phyloP scores from a whole-genome alignment of 1,284 basidiomycete species.

The Cryptococcus jaspeensis region DNA sequence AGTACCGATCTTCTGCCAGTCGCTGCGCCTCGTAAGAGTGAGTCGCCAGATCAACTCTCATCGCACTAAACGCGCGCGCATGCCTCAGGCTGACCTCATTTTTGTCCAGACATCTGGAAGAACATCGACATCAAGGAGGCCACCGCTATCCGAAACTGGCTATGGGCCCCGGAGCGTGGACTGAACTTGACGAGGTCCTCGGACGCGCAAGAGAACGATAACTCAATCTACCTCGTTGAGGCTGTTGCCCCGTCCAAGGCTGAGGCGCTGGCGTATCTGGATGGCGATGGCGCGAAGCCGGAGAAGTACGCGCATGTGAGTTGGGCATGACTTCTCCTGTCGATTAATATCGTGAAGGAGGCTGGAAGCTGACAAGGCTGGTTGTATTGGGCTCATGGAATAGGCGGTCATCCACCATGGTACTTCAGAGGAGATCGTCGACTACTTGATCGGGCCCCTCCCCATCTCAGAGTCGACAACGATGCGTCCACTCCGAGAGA shows the following conservation, averaged over 20 bases:
- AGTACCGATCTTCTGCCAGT: no score
- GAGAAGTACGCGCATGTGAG: constrained; percentile 15
- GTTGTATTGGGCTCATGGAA: background rate
- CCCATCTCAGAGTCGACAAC: constrained; percentile 20
- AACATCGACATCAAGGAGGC: constrained; percentile 37
- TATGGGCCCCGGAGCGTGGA: constrained; percentile 26
- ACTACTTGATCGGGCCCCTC: constrained; percentile 42
- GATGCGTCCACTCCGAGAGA: constrained; percentile 17
- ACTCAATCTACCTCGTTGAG: constrained; percentile 38
- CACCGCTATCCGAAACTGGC: constrained; percentile 26
- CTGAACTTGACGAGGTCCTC: constrained; percentile 42
- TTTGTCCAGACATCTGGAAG: constrained; percentile 27
- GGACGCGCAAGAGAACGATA: constrained; percentile 40
- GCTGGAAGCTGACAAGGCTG: background rate
- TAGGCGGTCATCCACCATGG: constrained; percentile 58
- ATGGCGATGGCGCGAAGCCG: constrained; percentile 23
- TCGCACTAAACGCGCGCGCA: no score
- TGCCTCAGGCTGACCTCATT: no score
- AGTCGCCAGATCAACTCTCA: no score
- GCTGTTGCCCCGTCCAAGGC: constrained; percentile 40
- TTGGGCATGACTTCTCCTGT: constrained; percentile 12
- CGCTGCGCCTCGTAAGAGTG: no score
- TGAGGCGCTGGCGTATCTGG: constrained; percentile 29
- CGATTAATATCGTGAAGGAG: no score
- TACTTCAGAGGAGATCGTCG: constrained; percentile 36